Conservation (phyloP, 2,329 filamentous ascomycete genomes). For the Botrytis fabae region DNA sequence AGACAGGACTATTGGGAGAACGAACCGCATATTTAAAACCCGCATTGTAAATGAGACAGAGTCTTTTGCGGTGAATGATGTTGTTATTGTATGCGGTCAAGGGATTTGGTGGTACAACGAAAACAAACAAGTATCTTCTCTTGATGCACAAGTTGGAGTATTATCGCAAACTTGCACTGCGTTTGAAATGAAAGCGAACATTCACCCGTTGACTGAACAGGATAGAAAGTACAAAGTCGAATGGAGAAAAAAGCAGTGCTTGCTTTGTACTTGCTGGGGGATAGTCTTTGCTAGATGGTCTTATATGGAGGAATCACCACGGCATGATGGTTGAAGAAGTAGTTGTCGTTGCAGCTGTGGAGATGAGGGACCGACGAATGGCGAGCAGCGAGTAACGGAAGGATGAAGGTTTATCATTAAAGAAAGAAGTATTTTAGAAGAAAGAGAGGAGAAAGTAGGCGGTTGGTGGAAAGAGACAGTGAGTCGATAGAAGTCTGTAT, state of each 20-base stretch:
- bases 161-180: conserved; percentile 2
- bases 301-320: not conserved
- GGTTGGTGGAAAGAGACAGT: no score
- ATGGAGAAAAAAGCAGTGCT: conserved; percentile 1
- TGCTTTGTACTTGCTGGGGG: not conserved
- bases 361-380: not conserved
- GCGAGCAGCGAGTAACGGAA: not conserved
- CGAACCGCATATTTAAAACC: not conserved
- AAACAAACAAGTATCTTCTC: conserved; percentile 5
- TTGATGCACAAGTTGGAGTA: not conserved
- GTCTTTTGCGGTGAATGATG: not conserved
- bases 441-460: not conserved
- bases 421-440: not conserved
- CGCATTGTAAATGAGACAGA: not conserved
- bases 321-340: not conserved
- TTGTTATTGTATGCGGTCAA: conserved; percentile 11
- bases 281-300: not conserved
- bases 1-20: conserved; percentile 1
- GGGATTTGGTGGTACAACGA: conserved; percentile 15
- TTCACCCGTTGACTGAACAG: conserved; percentile 11
- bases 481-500: not conserved
- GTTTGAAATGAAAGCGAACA: conserved; percentile 13
- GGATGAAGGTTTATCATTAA: not conserved
- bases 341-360: not conserved
- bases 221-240: not conserved